Base-by-base conservation (phyloP, 2,329 filamentous ascomycete species). In the Aureobasidium subglaciale region DNA sequence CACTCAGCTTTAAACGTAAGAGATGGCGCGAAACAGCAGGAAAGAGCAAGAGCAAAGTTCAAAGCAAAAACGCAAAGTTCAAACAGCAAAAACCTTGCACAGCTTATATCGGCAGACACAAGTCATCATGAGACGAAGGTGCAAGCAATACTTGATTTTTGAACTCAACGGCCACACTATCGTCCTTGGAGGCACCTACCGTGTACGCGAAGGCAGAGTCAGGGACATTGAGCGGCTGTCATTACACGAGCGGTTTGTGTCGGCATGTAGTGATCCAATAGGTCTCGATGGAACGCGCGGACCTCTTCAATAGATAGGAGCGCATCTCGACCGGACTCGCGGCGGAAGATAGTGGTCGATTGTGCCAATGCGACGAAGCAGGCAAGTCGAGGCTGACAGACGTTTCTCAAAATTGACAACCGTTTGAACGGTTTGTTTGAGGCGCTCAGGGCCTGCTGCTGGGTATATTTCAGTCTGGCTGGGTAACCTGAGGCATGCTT, bases 391-490 rank as follows among this genome's bases (percentile, higher is more conserved):
- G 13, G 20, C 30, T 16, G 9, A 10, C 9, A 20, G 32, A 37
- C 46, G 46, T 50, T 50, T 32, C 5, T 27, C 24, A 48, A 38
- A 50, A 29, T 50, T 38, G 46, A 50, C n/a, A 50, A 38, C 32
- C 32, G 46, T 38, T 29, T 10, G 9, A 50, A 50, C 46, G 46
- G 15, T 38, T 13, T 22, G 43, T 48, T 20, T 38, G 22, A 50
- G 46, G 22, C 46, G 46, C 20, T 46, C 4, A 7, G 16, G 27
- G 37, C 46, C 34, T 27, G 15, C 15, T n/a, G 0, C 3, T 10
- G 46, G 15, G 46, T 50, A 37, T 15, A 16, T 18, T 2, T 27
- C n/a, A 29, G 46, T 37, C 20, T 37, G 2, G 0, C 1, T 0
- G 32, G 32, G 46, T 38, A 50, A 6, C 15, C n/a, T 13, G 2